A percentile compares a stretch with the other conserved stretches of the same genome.
Evolutionary conservation across 75 land plant species (phyloP).

Genomic region (Sequoiadendron giganteum): DNA sequence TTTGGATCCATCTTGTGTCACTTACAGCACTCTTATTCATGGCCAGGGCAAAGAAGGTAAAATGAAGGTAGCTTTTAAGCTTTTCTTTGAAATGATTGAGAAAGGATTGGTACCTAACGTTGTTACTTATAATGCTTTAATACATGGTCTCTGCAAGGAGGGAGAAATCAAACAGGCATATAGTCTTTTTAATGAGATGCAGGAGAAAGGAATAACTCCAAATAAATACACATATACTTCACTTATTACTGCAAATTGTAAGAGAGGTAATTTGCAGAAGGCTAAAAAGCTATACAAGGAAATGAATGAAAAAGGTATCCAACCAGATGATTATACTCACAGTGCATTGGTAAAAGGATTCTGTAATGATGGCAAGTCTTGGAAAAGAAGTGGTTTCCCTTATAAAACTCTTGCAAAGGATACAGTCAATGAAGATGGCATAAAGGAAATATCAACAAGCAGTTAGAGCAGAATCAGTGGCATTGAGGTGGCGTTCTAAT

Average conservation of each 20-base stretch:
- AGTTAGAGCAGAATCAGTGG: background rate
- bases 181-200: constrained; percentile 43
- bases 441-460: background rate
- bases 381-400: background rate
- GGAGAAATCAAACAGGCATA: constrained; percentile 42
- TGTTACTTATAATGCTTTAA: constrained; percentile 59
- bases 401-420: background rate
- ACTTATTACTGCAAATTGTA: constrained; percentile 60
- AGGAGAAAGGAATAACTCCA: constrained; percentile 50
- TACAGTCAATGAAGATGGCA: background rate
- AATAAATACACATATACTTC: constrained; percentile 64
- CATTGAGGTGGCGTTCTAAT: background rate
- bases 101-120: constrained; percentile 42
- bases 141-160: constrained; percentile 49
- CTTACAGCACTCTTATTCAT: constrained; percentile 56
- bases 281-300: constrained; percentile 53
- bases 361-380: constrained; percentile 16
- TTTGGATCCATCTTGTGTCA: constrained; percentile 47
- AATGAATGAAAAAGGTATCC: constrained; percentile 51
- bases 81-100: constrained; percentile 47
- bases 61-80: constrained; percentile 26
- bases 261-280: constrained; percentile 37
- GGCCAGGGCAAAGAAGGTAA: constrained; percentile 41
- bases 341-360: constrained; percentile 39
- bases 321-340: constrained; percentile 55